phyloP scores from a whole-genome alignment of 2,329 filamentous ascomycete genomes.

The Kalmusia sp. region DNA sequence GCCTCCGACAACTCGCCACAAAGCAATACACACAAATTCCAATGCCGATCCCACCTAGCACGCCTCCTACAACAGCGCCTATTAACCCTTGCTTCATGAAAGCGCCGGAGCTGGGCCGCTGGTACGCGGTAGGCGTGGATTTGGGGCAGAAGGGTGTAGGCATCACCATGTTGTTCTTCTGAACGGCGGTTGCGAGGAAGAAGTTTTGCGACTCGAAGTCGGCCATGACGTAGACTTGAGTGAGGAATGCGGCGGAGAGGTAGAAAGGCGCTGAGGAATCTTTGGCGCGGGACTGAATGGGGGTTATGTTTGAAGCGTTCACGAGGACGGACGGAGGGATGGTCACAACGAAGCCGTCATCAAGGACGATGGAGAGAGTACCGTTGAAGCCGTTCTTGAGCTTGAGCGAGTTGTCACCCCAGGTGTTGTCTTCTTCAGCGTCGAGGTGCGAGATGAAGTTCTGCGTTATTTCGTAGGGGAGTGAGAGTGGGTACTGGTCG shows the following conservation, averaged over 20 bases:
- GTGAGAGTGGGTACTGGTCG: slow-evolving; percentile 50
- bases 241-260: slow-evolving; percentile 51
- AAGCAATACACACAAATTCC: slow-evolving; percentile 36
- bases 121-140: slow-evolving; percentile 42
- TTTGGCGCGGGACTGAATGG: slow-evolving; percentile 40
- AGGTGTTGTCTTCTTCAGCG: slow-evolving; percentile 46
- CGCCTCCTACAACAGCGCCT: slow-evolving; percentile 48
- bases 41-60: slow-evolving; percentile 44
- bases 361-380: slow-evolving; percentile 49
- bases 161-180: slow-evolving; percentile 50
- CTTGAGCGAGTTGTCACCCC: slow-evolving; percentile 47
- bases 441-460: slow-evolving; percentile 47
- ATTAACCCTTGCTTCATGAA: slow-evolving; percentile 46
- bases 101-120: slow-evolving; percentile 30
- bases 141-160: slow-evolving; percentile 51
- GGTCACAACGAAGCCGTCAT: slow-evolving; percentile 49
- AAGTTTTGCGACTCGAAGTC: slow-evolving; percentile 51
- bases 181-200: slow-evolving; percentile 50
- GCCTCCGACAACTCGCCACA: slow-evolving; percentile 36
- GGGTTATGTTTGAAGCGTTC: slow-evolving; percentile 48
- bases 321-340: slow-evolving; percentile 47
- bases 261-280: slow-evolving; percentile 40
- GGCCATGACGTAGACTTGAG: slow-evolving; percentile 53
- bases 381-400: slow-evolving; percentile 48
- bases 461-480: slow-evolving; percentile 50